A percentile compares a stretch with the other conserved stretches of the same genome.
Conservation (phyloP, 2,329 filamentous ascomycete genomes). For the Aspergillus felis region DNA sequence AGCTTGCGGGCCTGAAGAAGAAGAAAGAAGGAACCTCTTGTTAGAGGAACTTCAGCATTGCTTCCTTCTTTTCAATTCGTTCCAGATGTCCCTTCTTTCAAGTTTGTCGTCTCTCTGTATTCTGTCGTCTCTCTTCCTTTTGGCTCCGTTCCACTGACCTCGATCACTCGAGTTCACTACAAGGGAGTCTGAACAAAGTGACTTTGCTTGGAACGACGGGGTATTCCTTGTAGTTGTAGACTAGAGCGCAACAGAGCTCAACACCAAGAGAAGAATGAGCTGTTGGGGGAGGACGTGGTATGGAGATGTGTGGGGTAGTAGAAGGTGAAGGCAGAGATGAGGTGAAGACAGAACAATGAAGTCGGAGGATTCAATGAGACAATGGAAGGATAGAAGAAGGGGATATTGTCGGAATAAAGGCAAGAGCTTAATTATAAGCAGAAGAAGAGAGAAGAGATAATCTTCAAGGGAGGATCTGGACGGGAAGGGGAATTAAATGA, state of each 20-base stretch:
- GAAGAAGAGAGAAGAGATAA: constrained; percentile 7
- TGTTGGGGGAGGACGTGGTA: constrained; percentile 2
- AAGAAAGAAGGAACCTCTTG: constrained; percentile 19
- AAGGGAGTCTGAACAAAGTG: constrained; percentile 13
- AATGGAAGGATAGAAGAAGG: constrained; percentile 2
- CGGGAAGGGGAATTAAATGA: constrained; percentile 28
- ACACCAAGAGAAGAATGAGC: not conserved
- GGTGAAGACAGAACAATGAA: constrained; percentile 9
- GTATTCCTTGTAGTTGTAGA: not conserved
- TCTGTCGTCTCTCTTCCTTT: constrained; percentile 1
- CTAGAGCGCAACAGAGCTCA: not conserved
- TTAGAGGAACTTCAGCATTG: constrained; percentile 22
- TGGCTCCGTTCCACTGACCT: not conserved
- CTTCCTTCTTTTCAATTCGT: constrained; percentile 15
- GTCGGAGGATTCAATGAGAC: constrained; percentile 1
- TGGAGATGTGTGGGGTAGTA: constrained; percentile 2
- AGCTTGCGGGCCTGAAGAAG: constrained; percentile 17
- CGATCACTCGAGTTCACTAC: constrained; percentile 9
- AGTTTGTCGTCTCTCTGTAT: constrained; percentile 3
- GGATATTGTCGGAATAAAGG: not conserved
- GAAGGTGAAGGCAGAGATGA: constrained; percentile 7
- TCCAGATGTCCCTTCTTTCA: constrained; percentile 3
- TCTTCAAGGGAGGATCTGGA: constrained; percentile 13
- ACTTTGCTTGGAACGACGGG: constrained; percentile 5
- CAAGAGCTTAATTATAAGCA: constrained; percentile 1